Evolutionary conservation across 108 stramenopile species (phyloP), one percentile per base, ranked within the genome.

Genomic region (Cyclotella choctawhatcheeana): DNA sequence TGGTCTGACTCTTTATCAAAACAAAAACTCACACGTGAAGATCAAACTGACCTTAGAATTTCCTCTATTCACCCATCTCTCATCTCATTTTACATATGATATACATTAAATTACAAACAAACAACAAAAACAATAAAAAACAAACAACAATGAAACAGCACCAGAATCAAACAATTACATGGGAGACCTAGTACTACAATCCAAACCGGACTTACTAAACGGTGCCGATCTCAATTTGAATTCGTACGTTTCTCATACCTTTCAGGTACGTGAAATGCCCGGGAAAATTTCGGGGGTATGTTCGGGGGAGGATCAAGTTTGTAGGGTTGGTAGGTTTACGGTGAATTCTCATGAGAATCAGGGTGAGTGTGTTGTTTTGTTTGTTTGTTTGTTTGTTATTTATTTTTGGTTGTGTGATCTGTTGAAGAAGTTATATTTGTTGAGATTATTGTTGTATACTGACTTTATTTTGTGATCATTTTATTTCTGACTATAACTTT

Each of bases 221-320:
- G 92, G 92, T 29, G 86, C 82, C 14, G 71, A 69, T 12, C 43
- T 69, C 6, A 26, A 32, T 14, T 31, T 95, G 18, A 85, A 92
- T 67, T 85, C 84, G 8, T 95, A 76, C 76, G 81, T 89, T 5
- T 83, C 83, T 29, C 94, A 95, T 52, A 72, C 76, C 24, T 95
- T 95, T 77, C 73, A 89, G 74, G 74, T 91, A 14, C 65, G 85
- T 29, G 89, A 95, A 77, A 29, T 88, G 70, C 84, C 88, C n/a
- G 75, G 58, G 0, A 60, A 63, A 44, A 76, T 74, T 13, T 67
- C 73, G 2, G 85, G 85, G 1, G 71, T 53, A 5, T 93, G 91
- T 58, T 31, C 52, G 3, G 85, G 84, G 24, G 61, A 71, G 26
- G 69, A 79, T 4, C 67, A 82, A 53, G 56, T 82, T 31, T 88